A percentile compares a stretch with the other conserved stretches of the same genome.
phyloP scores from a whole-genome alignment of 352 stramenopile species.

The Phytopythium delawarense region DNA sequence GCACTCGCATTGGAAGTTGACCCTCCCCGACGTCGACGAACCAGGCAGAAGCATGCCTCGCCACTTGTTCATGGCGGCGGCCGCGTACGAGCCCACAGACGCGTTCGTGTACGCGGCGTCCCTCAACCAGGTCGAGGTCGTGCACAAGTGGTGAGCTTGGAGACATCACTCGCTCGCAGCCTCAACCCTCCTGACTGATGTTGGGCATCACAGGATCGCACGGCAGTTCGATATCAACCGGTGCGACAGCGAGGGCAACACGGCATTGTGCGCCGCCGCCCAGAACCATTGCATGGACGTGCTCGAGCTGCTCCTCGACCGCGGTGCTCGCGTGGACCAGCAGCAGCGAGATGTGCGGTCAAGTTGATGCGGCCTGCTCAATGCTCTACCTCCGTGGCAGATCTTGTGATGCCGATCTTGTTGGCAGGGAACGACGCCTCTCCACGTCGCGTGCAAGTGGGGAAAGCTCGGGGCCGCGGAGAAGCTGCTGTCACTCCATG shows the following conservation, averaged over 20 bases:
- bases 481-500: slow-evolving; percentile 31
- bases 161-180: neutral
- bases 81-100: slow-evolving; percentile 35
- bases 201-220: slow-evolving; percentile 27
- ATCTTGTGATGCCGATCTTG: neutral
- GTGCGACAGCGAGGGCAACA: slow-evolving; percentile 41
- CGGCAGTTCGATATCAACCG: slow-evolving; percentile 42
- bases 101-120: slow-evolving; percentile 67
- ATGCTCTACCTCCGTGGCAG: neutral
- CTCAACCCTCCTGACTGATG: neutral
- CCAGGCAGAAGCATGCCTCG: neutral
- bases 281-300: slow-evolving; percentile 61
- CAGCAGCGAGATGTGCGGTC: slow-evolving; percentile 34
- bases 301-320: slow-evolving; percentile 41
- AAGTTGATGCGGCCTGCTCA: neutral
- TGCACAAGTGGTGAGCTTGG: slow-evolving; percentile 35
- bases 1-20: no score
- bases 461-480: slow-evolving; percentile 34
- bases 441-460: slow-evolving; percentile 59
- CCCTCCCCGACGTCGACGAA: neutral
- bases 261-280: slow-evolving; percentile 43
- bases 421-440: slow-evolving; percentile 38
- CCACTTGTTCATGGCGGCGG: slow-evolving; percentile 2
- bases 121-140: slow-evolving; percentile 59
- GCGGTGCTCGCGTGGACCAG: slow-evolving; percentile 33